These are phyloP conservation scores for Passiflora organensis DNA, from an alignment of 345 rosid genomes.

Conservation along the genomic window DNA sequence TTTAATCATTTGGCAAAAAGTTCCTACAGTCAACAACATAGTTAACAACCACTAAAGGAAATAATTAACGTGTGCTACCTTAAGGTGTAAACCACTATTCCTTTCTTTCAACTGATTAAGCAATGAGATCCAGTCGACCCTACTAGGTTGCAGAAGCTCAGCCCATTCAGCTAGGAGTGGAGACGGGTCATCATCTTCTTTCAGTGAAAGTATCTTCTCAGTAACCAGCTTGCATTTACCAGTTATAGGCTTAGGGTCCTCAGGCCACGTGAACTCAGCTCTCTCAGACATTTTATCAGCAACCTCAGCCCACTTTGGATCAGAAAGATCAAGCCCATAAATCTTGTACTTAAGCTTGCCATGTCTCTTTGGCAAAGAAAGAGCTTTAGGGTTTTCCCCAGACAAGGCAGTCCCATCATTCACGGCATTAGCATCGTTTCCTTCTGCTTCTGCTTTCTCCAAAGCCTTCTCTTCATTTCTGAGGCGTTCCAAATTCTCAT, in stretches of 20 bases:
- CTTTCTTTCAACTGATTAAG: constrained; percentile 56
- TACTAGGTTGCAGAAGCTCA: constrained; percentile 68
- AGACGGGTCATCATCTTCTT: constrained; percentile 67
- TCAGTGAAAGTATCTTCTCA: constrained; percentile 61
- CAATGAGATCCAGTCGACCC: constrained; percentile 77
- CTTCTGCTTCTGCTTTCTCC: constrained; percentile 29
- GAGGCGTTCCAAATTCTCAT: constrained; percentile 40
- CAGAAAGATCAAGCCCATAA: constrained; percentile 88
- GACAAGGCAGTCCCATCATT: constrained; percentile 19
- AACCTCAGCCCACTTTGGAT: constrained; percentile 65
- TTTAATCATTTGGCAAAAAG: too few relatives aligned
- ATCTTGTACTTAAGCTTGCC: constrained; percentile 84
- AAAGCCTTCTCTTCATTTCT: constrained; percentile 34
- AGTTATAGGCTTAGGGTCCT: constrained; percentile 63
- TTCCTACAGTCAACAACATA: too few relatives aligned
- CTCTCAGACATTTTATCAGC: constrained; percentile 67
- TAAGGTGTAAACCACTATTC: constrained; percentile 39
- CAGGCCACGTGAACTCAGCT: constrained; percentile 53
- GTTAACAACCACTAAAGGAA: too few relatives aligned
- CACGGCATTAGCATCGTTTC: constrained; percentile 18
- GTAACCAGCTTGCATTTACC: constrained; percentile 65
- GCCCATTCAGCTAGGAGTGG: constrained; percentile 61
- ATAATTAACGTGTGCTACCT: constrained; percentile 41
- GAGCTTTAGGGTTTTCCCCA: constrained; percentile 35
- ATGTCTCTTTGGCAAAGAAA: constrained; percentile 72